A percentile compares a stretch with the other conserved stretches of the same genome.
These are phyloP conservation scores for Sarcodon sp. DNA, from an alignment of 768 basidiomycete species.

Conservation along the genomic window DNA sequence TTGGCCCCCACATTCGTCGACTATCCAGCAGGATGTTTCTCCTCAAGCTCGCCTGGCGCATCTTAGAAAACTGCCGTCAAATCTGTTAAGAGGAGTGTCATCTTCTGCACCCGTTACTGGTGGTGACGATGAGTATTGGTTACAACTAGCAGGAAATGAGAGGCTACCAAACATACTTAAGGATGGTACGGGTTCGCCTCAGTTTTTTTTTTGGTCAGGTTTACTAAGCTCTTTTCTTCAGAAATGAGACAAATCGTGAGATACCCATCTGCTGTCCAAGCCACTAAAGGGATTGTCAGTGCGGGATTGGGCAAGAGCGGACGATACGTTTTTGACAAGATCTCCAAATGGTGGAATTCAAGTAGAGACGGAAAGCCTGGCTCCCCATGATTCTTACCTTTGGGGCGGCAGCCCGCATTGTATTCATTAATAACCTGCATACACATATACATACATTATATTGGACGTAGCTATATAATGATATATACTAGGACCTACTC, in stretches of 20 bases:
- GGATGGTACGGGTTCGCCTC: constrained; percentile 28
- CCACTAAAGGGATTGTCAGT: constrained; percentile 75
- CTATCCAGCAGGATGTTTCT: constrained; percentile 64
- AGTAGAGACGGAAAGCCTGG: not conserved
- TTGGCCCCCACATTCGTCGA: constrained; percentile 39
- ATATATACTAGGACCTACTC: too few relatives aligned
- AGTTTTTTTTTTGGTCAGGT: not conserved
- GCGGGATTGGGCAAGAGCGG: constrained; percentile 72
- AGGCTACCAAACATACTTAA: constrained; percentile 37
- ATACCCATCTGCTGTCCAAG: constrained; percentile 74
- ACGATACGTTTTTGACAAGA: constrained; percentile 63
- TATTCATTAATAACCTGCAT: not conserved
- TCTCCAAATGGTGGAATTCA: constrained; percentile 69
- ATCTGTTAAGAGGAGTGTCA: constrained; percentile 42
- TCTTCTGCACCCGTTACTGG: constrained; percentile 18
- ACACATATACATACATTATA: not conserved
- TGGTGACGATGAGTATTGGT: constrained; percentile 70
- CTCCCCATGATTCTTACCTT: not conserved
- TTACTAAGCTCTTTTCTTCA: constrained; percentile 16
- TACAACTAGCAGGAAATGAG: constrained; percentile 53
- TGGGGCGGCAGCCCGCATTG: not conserved
- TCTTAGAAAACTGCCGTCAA: constrained; percentile 66
- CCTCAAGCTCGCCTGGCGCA: constrained; percentile 60
- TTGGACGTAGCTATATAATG: not conserved
- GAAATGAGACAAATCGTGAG: constrained; percentile 73